These are phyloP conservation scores for Fusarium cicatricum DNA, from an alignment of 2,329 filamentous ascomycete genomes.

Conservation along the genomic window DNA sequence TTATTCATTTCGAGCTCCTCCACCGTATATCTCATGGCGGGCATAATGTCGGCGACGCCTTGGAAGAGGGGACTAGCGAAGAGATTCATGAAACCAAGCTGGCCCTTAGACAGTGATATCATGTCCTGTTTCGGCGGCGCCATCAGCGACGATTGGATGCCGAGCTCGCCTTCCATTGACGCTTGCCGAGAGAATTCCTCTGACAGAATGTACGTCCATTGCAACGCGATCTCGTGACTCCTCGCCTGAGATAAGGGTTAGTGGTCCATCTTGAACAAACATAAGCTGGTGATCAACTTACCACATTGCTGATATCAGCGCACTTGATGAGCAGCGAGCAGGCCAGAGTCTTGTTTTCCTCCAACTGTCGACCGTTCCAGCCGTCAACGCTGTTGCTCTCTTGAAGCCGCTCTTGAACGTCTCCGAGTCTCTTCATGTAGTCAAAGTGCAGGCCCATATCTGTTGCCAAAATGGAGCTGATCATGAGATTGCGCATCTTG, in stretches of 20 bases:
- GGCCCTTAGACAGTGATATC: constrained; percentile 82
- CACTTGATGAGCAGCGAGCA: constrained; percentile 97
- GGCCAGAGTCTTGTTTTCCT: constrained; percentile 80
- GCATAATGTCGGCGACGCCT: constrained; percentile 85
- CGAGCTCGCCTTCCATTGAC: constrained; percentile 86
- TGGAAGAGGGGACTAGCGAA: constrained; percentile 94
- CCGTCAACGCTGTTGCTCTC: constrained; percentile 71
- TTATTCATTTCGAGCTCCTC: constrained; percentile 84
- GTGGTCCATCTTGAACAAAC: background rate
- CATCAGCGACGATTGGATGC: constrained; percentile 88
- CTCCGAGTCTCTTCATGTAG: constrained; percentile 90
- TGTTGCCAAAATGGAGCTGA: constrained; percentile 95
- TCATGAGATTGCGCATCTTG: constrained; percentile 88
- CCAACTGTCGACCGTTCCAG: constrained; percentile 79
- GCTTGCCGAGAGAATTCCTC: constrained; percentile 95
- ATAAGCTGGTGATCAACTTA: constrained; percentile 57
- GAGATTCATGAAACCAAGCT: constrained; percentile 96
- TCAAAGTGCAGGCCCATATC: constrained; percentile 98
- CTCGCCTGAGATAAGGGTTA: constrained; percentile 69
- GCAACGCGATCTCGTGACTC: constrained; percentile 79
- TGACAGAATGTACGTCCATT: constrained; percentile 94
- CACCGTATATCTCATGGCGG: constrained; percentile 83
- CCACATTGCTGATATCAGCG: constrained; percentile 98
- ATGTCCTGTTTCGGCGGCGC: constrained; percentile 85
- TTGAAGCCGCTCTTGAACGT: constrained; percentile 79